Evolutionary conservation across 257 asterid species (phyloP), one percentile per base, ranked within the genome.

Genomic region (Galeopsis tetrahit): DNA sequence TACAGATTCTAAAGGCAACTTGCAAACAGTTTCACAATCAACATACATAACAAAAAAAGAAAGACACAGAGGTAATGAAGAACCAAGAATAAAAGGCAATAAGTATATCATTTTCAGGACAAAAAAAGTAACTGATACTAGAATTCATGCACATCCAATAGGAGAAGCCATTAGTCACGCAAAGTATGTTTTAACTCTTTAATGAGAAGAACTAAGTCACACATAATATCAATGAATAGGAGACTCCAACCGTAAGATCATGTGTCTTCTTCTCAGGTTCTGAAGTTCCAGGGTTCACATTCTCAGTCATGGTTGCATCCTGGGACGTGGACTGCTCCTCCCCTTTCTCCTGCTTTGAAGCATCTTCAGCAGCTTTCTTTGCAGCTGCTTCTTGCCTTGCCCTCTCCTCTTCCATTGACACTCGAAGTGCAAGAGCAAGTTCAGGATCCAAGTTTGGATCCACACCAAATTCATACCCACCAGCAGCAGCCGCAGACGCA

Each of bases 321-420:
- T 89, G 92, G 46, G 96, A 83, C 33, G 90, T 80, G 67, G 90
- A 79, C 56, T 84, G 87, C 44, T 66, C 84, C 49, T 92, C 98
- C 77, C 93, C 98, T 69, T 80, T 85, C 64, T 85, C 95, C 79
- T 79, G 87, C 59, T 82, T 87, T 46, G 92, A 52, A 78, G 89
- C 78, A 73, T 92, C 99, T 78, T 91, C 99, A 11, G 97, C 85
- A 67, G 99, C 95, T 84, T 93, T 92, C 71, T 87, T 95, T 7
- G 99, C 99, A 57, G 98, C 97, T 63, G 96, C 98, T 82, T 90
- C 99, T 81, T 95, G 99, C 85, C 99, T 92, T 70, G 99, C 99
- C 80, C 99, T 90, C 85, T 95, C 99, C 86, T 95, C 99, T 76
- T 95, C 99, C 99, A 95, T 92, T 76, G 99, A 95, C 59, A 95